phyloP scores from a whole-genome alignment of 2,329 filamentous ascomycete genomes.

The Colletotrichum euphorbiae region DNA sequence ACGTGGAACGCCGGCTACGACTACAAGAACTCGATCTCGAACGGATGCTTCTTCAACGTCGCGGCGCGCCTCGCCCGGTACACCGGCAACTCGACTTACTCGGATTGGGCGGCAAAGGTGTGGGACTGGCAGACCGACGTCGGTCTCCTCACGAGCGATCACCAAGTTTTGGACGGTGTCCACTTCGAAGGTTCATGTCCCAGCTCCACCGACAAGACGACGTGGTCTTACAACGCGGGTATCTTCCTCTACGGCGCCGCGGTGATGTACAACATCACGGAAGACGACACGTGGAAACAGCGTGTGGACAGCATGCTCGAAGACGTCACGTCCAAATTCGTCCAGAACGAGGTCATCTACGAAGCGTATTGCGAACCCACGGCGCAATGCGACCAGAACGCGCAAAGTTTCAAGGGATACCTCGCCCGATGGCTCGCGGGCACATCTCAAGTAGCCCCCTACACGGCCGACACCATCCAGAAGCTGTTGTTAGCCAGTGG shows the following conservation, averaged over 20 bases:
- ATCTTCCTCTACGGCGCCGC: constrained; percentile 72
- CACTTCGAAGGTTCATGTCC: constrained; percentile 64
- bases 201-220: constrained; percentile 66
- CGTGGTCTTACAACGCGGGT: constrained; percentile 79
- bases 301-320: constrained; percentile 69
- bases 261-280: constrained; percentile 72
- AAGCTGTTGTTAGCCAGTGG: constrained; percentile 69
- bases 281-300: constrained; percentile 63
- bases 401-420: constrained; percentile 79
- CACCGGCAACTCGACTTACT: constrained; percentile 82
- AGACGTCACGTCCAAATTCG: constrained; percentile 58
- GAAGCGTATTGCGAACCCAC: constrained; percentile 74
- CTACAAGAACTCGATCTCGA: constrained; percentile 77
- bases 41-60: constrained; percentile 77
- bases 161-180: constrained; percentile 64
- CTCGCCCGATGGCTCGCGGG: constrained; percentile 74
- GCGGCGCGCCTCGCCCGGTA: constrained; percentile 79
- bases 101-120: constrained; percentile 77
- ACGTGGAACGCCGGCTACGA: constrained; percentile 78
- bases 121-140: constrained; percentile 73
- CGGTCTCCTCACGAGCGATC: constrained; percentile 67
- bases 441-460: constrained; percentile 71
- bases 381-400: constrained; percentile 75
- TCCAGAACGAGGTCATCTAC: constrained; percentile 68
- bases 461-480: constrained; percentile 64